Evolutionary conservation across 176 grass and related monocot genomes (phyloP).

Genomic region (Triticum timopheevii): DNA sequence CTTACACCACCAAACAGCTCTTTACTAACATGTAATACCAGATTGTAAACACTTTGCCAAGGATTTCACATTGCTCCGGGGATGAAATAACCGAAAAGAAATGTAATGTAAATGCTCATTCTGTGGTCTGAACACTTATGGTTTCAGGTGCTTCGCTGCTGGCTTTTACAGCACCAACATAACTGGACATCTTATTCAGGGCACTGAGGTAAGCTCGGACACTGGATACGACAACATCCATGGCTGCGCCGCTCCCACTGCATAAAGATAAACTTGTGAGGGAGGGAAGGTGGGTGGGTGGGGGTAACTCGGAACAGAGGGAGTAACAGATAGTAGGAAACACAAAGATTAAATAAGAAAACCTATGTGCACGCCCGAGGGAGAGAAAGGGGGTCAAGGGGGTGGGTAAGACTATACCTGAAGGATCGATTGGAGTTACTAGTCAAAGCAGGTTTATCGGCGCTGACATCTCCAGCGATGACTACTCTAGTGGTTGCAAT

Average conservation of each 20-base stretch:
- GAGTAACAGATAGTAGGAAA: background rate
- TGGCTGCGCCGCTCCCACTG: slow-evolving; percentile 71
- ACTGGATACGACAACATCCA: slow-evolving; percentile 87
- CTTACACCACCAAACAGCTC: background rate
- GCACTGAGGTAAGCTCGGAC: slow-evolving; percentile 86
- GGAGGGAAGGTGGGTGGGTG: too few species aligned
- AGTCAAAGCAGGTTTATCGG: slow-evolving; percentile 41
- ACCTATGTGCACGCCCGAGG: background rate
- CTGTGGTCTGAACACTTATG: slow-evolving; percentile 21
- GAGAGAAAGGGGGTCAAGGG: background rate
- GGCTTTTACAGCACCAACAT: slow-evolving; percentile 50
- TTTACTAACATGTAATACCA: background rate
- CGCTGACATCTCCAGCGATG: slow-evolving; percentile 44
- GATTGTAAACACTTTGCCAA: background rate
- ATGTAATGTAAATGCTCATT: background rate
- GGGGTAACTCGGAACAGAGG: too few species aligned
- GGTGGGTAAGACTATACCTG: slow-evolving; percentile 44
- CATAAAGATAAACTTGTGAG: background rate
- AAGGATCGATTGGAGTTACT: slow-evolving; percentile 52
- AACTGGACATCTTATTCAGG: slow-evolving; percentile 87
- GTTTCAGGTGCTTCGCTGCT: slow-evolving; percentile 38
- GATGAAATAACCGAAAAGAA: background rate
- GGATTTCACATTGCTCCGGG: background rate
- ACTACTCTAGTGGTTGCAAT: slow-evolving; percentile 88
- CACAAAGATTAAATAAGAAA: background rate